A percentile compares a stretch with the other conserved stretches of the same genome.
Conservation (phyloP, 352 stramenopile species). For the Globisporangium canariense region DNA sequence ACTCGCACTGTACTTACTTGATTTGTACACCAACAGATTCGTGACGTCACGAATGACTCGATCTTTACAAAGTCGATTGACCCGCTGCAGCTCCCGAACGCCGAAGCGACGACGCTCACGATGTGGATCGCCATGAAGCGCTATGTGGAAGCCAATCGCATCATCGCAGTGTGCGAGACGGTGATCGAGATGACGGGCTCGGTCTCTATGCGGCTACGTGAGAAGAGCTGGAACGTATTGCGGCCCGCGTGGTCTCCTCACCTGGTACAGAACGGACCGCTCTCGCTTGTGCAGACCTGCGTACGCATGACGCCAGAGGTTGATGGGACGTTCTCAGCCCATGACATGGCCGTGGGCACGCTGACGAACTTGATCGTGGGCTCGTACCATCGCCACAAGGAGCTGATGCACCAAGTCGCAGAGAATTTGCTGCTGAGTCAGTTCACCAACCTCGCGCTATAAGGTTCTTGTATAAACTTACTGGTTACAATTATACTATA, state of each 20-base stretch:
- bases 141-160: slow-evolving; percentile 21
- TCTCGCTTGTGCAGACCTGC: slow-evolving; percentile 24
- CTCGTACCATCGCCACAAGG: slow-evolving; percentile 28
- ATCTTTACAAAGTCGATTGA: slow-evolving; percentile 24
- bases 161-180: slow-evolving; percentile 31
- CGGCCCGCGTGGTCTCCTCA: not conserved
- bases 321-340: slow-evolving; percentile 12
- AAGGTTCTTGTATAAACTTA: not conserved
- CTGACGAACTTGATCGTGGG: slow-evolving; percentile 28
- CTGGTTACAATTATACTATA: not conserved
- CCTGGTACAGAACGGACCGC: slow-evolving; percentile 8
- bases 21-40: slow-evolving; percentile 2
- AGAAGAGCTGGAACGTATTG: slow-evolving; percentile 28
- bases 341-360: slow-evolving; percentile 23
- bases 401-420: slow-evolving; percentile 27
- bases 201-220: slow-evolving; percentile 23
- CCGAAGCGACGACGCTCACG: slow-evolving; percentile 16
- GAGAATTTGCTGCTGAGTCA: not conserved
- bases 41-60: slow-evolving; percentile 18
- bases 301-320: slow-evolving; percentile 23
- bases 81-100: slow-evolving; percentile 19
- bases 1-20: too few relatives aligned
- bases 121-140: slow-evolving; percentile 24
- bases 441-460: not conserved
- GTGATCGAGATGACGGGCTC: slow-evolving; percentile 28